Evolutionary conservation across 495 filamentous ascomycete species (phyloP), one percentile per base, ranked within the genome.

Genomic region (Ascobolus immersus): DNA sequence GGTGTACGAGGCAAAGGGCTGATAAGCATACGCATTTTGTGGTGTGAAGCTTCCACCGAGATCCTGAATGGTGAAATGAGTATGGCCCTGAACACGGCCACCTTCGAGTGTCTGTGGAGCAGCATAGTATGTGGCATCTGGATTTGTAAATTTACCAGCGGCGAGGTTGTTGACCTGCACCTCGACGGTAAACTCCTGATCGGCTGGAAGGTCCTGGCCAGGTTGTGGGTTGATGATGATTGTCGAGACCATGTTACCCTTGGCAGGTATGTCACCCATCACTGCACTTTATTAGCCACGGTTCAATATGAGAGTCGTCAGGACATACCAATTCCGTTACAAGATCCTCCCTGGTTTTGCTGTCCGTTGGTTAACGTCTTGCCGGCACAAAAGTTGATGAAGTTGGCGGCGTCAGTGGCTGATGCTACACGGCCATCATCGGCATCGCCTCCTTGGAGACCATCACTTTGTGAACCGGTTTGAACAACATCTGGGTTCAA

Each of bases 191-290:
- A 78, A 76, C 30, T 58, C 55, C 26, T 49, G 42, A 44, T 66
- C 55, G 4, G 54, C 47, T 10, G 47, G 18, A 23, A 73, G 31
- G 38, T 61, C 52, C 17, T 60, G 33, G 22, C 51, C 53, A 32
- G 65, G 52, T 26, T 52, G 26, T 13, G 73, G 73, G 47, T 52
- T 58, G 23, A 57, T 40, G 39, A 78, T 59, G 33, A 77, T 59
- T 17, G 69, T 59, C 3, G 73, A 75, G 35, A 76, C 59, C 73
- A 78, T 77, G 21, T 63, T 59, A 29, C 39, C 49, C 22, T 51
- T 55, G 20, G 67, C 50, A 2, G 73, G 73, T 39, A 79, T 75
- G 33, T 76, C 59, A 38, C 73, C 73, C 72, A 78, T 77, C 3
- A 56, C 56, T 47, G 18, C 8, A 30, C 21, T 13, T 34, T 45